A percentile compares a stretch with the other conserved stretches of the same genome.
These are phyloP conservation scores for Raphanus hybrid DNA, from an alignment of 441 rosid species.

Conservation along the genomic window DNA sequence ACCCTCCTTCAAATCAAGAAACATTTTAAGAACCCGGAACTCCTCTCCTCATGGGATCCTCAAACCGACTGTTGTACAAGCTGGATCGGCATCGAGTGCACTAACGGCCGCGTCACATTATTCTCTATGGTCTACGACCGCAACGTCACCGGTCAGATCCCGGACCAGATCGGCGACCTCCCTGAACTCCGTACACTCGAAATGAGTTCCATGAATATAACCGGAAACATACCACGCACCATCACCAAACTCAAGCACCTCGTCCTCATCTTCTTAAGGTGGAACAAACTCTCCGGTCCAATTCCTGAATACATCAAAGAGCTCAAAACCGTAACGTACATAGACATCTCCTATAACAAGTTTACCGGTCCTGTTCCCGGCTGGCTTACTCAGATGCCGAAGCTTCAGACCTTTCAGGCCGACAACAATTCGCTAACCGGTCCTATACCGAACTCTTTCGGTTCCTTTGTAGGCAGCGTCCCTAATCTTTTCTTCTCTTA, in stretches of 20 bases:
- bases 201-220: slow-evolving; percentile 46
- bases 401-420: slow-evolving; percentile 55
- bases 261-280: slow-evolving; percentile 49
- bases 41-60: slow-evolving; percentile 67
- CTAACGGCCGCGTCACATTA: slow-evolving; percentile 54
- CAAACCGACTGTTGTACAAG: slow-evolving; percentile 60
- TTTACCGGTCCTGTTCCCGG: slow-evolving; percentile 42
- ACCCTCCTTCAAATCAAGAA: slow-evolving; percentile 64
- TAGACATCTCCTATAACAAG: slow-evolving; percentile 33
- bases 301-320: slow-evolving; percentile 60
- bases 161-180: slow-evolving; percentile 62
- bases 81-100: slow-evolving; percentile 67
- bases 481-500: too few relatives aligned
- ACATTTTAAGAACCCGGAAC: slow-evolving; percentile 61
- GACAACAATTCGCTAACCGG: slow-evolving; percentile 70
- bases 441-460: slow-evolving; percentile 53
- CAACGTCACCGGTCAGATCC: slow-evolving; percentile 58
- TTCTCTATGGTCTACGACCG: slow-evolving; percentile 55
- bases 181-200: slow-evolving; percentile 56
- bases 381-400: slow-evolving; percentile 59
- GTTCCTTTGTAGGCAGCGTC: too few relatives aligned
- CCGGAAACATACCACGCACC: slow-evolving; percentile 52
- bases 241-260: slow-evolving; percentile 62
- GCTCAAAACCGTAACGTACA: slow-evolving; percentile 51
- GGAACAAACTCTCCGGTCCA: slow-evolving; percentile 58